Base-by-base conservation (phyloP, 2,329 filamentous ascomycete genomes). In the Claviceps cyperi region DNA sequence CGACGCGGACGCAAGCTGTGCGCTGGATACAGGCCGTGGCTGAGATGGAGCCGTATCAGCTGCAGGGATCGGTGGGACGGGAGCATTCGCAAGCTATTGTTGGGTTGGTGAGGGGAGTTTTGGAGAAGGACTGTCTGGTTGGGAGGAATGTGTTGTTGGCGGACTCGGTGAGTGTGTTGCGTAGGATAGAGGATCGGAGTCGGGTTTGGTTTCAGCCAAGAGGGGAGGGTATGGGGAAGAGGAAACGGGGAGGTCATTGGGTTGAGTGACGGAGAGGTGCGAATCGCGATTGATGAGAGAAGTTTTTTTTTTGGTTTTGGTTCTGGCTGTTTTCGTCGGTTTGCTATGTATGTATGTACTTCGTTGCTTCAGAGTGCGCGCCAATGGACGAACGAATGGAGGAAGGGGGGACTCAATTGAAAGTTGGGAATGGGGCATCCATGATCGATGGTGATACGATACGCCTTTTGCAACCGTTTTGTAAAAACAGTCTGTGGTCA, bases 111-210 rank as follows among this genome's bases (percentile, higher is more conserved):
- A 65, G 68, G 15, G 63, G 67, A 36, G 61, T 68, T 41, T 61
- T 81, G 41, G 71, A 75, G 56, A 59, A 59, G 41, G 76, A 79
- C 48, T 74, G 71, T 38, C 60, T 71, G 3, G 75, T 72, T 5
- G 66, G 67, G 19, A 66, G 68, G 47, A 77, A 68, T 55, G 69
- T 72, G 45, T 58, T 78, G 47, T 72, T 75, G 43, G 67, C 73
- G 22, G 77, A 81, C 56, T 74, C 76, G 6, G 65, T 76, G 3
- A 63, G 68, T 2, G 76, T 78, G 48, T 56, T 81, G 55, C 68
- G 64, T 56, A 74, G 69, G 56, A 59, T 81, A 48, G 72, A 76
- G 55, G 69, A 73, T 1, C 64, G 59, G 8, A 64, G 64, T 49
- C 62, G 64, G 58, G 69, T 64, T 40, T 68, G 69, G 21, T 56